Evolutionary conservation across 1,139 yeast species (phyloP).

Genomic region (Williopsis jadinii): DNA sequence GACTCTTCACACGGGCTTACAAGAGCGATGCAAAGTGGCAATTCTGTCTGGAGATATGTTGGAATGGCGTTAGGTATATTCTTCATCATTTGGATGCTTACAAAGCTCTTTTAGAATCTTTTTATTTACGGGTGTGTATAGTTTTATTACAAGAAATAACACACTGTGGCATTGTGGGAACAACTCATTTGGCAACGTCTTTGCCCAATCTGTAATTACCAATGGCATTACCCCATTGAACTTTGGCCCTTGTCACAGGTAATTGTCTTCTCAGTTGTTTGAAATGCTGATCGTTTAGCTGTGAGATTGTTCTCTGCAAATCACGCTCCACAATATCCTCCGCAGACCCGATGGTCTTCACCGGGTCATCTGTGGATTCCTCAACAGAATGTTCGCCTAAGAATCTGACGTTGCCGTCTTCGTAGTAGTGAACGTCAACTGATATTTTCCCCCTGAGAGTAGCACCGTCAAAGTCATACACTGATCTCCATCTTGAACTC

Average conservation of each 20-base stretch:
- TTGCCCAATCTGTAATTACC: constrained; percentile 86
- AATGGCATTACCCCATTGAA: constrained; percentile 93
- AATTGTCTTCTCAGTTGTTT: constrained; percentile 83
- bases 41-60: constrained; percentile 49
- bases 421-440: constrained; percentile 85
- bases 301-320: constrained; percentile 57
- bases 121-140: no score
- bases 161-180: neutral
- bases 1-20: constrained; percentile 63
- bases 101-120: constrained; percentile 37
- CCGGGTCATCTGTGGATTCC: neutral
- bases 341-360: constrained; percentile 37
- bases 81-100: constrained; percentile 61
- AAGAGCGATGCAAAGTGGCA: constrained; percentile 51
- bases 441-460: constrained; percentile 45
- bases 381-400: constrained; percentile 23
- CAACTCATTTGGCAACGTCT: constrained; percentile 46
- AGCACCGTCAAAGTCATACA: constrained; percentile 38
- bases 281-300: constrained; percentile 73
- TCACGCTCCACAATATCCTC: constrained; percentile 58
- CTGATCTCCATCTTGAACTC: constrained; percentile 85
- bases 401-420: constrained; percentile 90
- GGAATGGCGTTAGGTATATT: constrained; percentile 53
- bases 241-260: constrained; percentile 86
- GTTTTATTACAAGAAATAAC: neutral